Percentiles rank a stretch among this genome's conserved stretches.
Evolutionary conservation across 1,284 basidiomycete species (phyloP).

Genomic region (Crucibulum parvulum): DNA sequence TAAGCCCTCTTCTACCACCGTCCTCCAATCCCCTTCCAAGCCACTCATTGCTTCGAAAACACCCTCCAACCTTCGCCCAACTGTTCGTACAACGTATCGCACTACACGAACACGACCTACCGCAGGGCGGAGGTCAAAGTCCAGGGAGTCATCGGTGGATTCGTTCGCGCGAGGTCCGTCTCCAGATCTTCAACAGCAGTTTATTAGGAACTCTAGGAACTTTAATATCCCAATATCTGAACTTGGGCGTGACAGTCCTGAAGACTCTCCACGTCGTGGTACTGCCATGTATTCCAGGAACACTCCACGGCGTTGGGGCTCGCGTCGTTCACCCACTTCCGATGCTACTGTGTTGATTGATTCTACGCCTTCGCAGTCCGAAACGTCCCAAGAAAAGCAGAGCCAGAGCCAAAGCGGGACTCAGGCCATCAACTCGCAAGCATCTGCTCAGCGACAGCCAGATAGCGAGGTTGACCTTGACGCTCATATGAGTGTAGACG

Average conservation of each 20-base stretch:
- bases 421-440: background rate
- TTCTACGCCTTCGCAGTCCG: background rate
- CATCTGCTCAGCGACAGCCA: too few relatives aligned
- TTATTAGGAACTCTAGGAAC: constrained; percentile 54
- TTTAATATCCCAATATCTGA: constrained; percentile 67
- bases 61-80: background rate
- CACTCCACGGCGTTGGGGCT: constrained; percentile 5
- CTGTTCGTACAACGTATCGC: background rate
- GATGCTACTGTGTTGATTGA: background rate
- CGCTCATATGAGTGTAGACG: too few relatives aligned
- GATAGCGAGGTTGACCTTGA: too few relatives aligned
- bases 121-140: constrained; percentile 10
- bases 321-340: constrained; percentile 3
- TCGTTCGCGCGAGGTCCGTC: constrained; percentile 63
- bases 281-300: constrained; percentile 16
- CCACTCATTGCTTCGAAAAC: background rate
- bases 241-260: constrained; percentile 43
- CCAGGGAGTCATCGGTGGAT: constrained; percentile 49
- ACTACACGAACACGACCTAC: constrained; percentile 4
- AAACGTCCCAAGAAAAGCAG: background rate
- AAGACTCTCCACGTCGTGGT: constrained; percentile 4
- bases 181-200: constrained; percentile 52
- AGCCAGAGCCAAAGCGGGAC: background rate
- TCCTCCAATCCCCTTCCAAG: background rate
- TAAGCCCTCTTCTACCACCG: background rate